Conservation (phyloP, 2,329 filamentous ascomycete genomes). For the Colletotrichum ledebouriae region DNA sequence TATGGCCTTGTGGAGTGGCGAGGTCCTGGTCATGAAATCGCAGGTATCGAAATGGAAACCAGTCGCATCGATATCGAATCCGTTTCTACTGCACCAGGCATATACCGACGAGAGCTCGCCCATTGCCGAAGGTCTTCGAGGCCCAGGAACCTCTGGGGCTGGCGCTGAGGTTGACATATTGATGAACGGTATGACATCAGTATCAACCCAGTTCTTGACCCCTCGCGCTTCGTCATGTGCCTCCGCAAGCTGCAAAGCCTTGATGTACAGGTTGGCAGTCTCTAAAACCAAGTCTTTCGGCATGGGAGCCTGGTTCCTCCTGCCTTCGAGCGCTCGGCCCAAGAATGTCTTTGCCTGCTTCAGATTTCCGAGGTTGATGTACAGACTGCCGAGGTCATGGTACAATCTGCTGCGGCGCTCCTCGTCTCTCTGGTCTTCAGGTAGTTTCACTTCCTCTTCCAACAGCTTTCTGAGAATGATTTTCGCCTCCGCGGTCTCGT, state of each 20-base stretch:
- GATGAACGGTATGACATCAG: constrained; percentile 8
- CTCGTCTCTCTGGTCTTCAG: constrained; percentile 41
- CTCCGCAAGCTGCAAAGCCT: constrained; percentile 44
- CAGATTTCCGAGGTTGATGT: constrained; percentile 43
- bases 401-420: constrained; percentile 44
- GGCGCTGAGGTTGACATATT: constrained; percentile 25
- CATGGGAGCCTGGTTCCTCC: constrained; percentile 42
- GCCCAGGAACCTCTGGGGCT: not conserved
- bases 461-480: constrained; percentile 44
- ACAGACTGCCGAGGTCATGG: constrained; percentile 48
- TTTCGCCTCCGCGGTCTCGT: constrained; percentile 44
- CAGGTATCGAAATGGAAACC: constrained; percentile 46
- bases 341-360: constrained; percentile 44
- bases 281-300: constrained; percentile 43
- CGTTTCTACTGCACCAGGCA: constrained; percentile 48
- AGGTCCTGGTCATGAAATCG: constrained; percentile 43
- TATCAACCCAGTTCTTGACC: constrained; percentile 45
- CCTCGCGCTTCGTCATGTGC: constrained; percentile 48
- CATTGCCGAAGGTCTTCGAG: constrained; percentile 26
- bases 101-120: constrained; percentile 43
- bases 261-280: constrained; percentile 46
- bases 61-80: constrained; percentile 46
- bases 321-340: constrained; percentile 45
- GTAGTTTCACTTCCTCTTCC: constrained; percentile 39
- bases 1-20: constrained; percentile 47